Evolutionary conservation across 805 yeast species (phyloP), one percentile per base, ranked within the genome.

Genomic region (Hemisphaericaspora nanyangensis): DNA sequence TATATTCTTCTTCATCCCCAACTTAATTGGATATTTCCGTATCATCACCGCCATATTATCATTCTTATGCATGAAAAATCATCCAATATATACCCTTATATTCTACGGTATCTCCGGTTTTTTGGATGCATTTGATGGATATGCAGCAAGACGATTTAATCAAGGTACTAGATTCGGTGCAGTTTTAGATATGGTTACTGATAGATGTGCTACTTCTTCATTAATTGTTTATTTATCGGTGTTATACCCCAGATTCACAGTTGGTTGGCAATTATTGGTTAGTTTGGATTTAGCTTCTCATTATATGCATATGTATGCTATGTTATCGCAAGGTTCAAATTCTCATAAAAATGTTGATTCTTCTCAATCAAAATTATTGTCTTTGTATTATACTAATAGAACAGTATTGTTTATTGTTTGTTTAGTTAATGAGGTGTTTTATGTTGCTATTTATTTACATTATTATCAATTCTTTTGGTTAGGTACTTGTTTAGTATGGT

Each of bases 301-400:
- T 60, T 93, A 93, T 67, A 86, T 93, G 85, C 99, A 93, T 68
- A 93, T 93, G 99, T 90, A 90, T 61, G 96, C 98, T 30, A 85
- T 88, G 66, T 69, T 90, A 51, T 74, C 81, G 38, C 69, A 80
- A 28, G 98, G 98, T 15, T 80, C 85, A 3, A 59, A 76, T 7
- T 79, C 90, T 31, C 99, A 93, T 66, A 93, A 93, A 70, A 76
- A 77, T 46, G 84, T 95, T 39, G 83, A 79, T 40, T 74, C 79
- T 52, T 79, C 81, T 49, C 74, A 80, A 24, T 81, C 85, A 46
- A 74, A 79, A 70, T 70, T 93, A 41, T 72, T 93, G 57, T 79
- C 82, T 50, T 72, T 91, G 47, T 93, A 93, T 72, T 93, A 93
- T 67, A 85, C 88, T 43, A 85, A 87, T 69, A 78, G 88, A 54